Evolutionary conservation across 495 filamentous ascomycete species (phyloP), one percentile per base, ranked within the genome.

Genomic region (Penicillium paradoxum): DNA sequence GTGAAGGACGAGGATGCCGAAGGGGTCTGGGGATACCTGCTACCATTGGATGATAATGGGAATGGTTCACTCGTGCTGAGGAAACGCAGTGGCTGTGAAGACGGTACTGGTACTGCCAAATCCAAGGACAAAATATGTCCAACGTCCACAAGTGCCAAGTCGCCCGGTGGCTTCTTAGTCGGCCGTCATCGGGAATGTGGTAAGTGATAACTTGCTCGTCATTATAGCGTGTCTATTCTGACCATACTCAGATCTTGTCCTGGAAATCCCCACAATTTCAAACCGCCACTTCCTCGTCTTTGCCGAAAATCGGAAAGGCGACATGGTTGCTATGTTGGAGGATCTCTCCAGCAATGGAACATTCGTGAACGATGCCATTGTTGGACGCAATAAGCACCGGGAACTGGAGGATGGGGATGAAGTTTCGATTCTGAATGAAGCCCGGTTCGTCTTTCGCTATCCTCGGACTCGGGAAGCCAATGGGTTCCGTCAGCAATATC

Each of bases 331-430:
- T 4, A 77, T 97, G 5, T 59, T 99, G 11, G 92, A 97, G 64
- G 93, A 99, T 67, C 76, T 97, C 14, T 97, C 95, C 17, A 92
- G 84, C 64, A 99, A 99, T 68, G 93, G 93, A 8, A 99, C 95
- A 2, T 97, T 90, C 66, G 86, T 99, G 46, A 97, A 97, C 62
- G 89, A 96, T 57, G 87, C 86, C 4, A 77, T 95, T 29, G 82
- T 99, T 30, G 92, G 92, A 13, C 85, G 93, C 41, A 99, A 97
- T 66, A 88, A 95, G 59, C 80, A 90, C 42, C 83, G 95, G 32
- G 88, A 95, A 62, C 79, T 99, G 29, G 74, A 89, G 48, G 87
- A 96, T 60, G 83, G 86, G 17, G 95, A 97, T 57, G 91, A 97
- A 68, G 84, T 99, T 37, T 85, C 85, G 13, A 83, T 99, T 36